Evolutionary conservation across 2,329 filamentous ascomycete species (phyloP), one percentile per base, ranked within the genome.

Genomic region (Aphanocladium album): DNA sequence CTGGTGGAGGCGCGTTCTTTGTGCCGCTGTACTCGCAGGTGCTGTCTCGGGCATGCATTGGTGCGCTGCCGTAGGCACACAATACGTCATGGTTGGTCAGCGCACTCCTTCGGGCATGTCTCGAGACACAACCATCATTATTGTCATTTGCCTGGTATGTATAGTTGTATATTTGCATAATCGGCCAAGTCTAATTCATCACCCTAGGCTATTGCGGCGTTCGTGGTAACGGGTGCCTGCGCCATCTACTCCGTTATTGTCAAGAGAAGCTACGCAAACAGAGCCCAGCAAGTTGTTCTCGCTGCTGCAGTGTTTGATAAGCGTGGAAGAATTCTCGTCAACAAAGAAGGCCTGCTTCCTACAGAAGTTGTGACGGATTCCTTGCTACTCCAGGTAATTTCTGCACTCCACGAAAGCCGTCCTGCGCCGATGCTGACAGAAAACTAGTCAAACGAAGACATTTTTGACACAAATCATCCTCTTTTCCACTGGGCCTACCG

Each of bases 41-140:
- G 90, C 89, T 45, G 89, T 95, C 2, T 92, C 88, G 11, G 90
- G 89, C 1, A 95, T 96, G 91, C 91, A 96, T 74, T 96, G 90
- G 89, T 88, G 88, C 60, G 91, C 89, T 35, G 82, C 88, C 3
- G 80, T 84, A 12, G 89, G 89, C 17, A 95, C 90, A 3, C 71
- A 73, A 9, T 95, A 93, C 71, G 80, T 79, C 47, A 73, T 90
- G 56, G 72, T 81, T 6, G 60, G 41, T n/a, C 17, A 16, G 8
- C 39, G 46, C 16, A 46, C 21, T 64, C 70, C 78, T 49, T 71
- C 80, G 56, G 65, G 76, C 52, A 72, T 83, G 30, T 82, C 84
- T 9, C 79, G 86, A 54, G 86, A 86, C 58, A 82, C 83, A 5
- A 90, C 88, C 23, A 82, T 92, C 14, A 86, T 92, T 57, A 83